A percentile compares a stretch with the other conserved stretches of the same genome.
These are phyloP conservation scores for Cucurbitaria berberidis DNA, from an alignment of 2,329 filamentous ascomycete genomes.

Conservation along the genomic window DNA sequence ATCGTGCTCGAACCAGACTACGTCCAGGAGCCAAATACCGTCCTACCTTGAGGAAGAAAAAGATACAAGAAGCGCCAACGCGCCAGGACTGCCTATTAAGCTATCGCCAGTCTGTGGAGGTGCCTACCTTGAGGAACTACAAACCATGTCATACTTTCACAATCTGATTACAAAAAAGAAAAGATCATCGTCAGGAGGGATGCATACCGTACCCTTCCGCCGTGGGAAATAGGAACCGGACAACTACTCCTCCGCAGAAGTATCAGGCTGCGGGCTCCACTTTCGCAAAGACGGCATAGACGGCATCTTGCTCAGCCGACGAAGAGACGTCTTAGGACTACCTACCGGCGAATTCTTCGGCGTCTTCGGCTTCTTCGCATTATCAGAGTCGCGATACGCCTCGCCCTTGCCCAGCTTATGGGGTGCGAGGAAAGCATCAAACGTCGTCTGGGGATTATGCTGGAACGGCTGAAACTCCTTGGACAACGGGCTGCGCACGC, in stretches of 20 bases:
- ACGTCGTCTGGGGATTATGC: slow-evolving; percentile 24
- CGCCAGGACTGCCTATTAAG: too few species aligned
- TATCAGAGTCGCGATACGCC: slow-evolving; percentile 15
- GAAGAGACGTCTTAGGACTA: neutral
- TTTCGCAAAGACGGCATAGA: neutral
- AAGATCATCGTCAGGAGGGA: too few species aligned
- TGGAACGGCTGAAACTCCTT: slow-evolving; percentile 8
- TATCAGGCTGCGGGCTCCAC: neutral
- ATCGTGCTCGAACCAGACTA: neutral
- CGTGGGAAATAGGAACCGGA: too few species aligned
- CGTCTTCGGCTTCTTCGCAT: slow-evolving; percentile 15
- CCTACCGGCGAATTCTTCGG: neutral
- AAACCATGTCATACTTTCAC: too few species aligned
- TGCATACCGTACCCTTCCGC: too few species aligned
- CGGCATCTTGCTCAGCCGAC: neutral
- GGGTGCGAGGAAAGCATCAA: slow-evolving; percentile 35
- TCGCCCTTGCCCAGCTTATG: slow-evolving; percentile 37
- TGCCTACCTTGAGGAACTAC: too few species aligned
- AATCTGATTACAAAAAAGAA: too few species aligned
- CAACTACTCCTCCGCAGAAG: neutral
- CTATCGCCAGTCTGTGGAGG: too few species aligned
- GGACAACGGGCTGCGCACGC: slow-evolving; percentile 18
- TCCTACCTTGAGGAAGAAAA: too few species aligned
- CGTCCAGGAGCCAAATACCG: neutral
- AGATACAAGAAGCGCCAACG: too few species aligned